Evolutionary conservation across 495 filamentous ascomycete species (phyloP).

Genomic region (Podospora conica): DNA sequence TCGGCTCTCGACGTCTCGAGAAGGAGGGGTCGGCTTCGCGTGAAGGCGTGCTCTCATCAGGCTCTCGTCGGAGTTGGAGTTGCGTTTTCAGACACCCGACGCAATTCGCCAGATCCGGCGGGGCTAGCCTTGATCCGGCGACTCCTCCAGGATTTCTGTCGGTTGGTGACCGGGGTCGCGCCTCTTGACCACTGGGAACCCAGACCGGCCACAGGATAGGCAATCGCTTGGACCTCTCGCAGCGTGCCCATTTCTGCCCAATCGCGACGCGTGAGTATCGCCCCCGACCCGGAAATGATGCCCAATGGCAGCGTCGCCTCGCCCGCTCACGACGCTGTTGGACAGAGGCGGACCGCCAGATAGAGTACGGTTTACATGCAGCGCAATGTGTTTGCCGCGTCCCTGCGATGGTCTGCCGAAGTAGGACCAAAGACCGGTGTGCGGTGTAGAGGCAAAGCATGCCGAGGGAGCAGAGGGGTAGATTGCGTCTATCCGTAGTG

Average conservation of each 20-base stretch:
- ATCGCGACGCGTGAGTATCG: constrained; percentile 33
- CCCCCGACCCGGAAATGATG: constrained; percentile 34
- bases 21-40: neutral
- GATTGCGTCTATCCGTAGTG: too few relatives aligned
- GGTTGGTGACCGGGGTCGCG: constrained; percentile 9
- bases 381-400: neutral
- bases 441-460: neutral
- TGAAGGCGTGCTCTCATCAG: neutral
- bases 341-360: constrained; percentile 12
- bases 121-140: constrained; percentile 18
- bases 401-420: neutral
- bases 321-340: constrained; percentile 27
- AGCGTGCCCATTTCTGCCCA: constrained; percentile 37
- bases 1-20: neutral
- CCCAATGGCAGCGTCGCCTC: constrained; percentile 31
- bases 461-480: neutral
- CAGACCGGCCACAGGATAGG: constrained; percentile 14
- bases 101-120: constrained; percentile 14
- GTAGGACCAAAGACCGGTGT: neutral
- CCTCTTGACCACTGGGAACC: constrained; percentile 27
- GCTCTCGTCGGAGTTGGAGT: neutral
- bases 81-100: constrained; percentile 5
- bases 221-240: constrained; percentile 26
- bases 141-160: constrained; percentile 16
- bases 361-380: constrained; percentile 6